Evolutionary conservation across 331 rosid genomes (phyloP), one percentile per base, ranked within the genome.

Genomic region (Prunus yedoensis): DNA sequence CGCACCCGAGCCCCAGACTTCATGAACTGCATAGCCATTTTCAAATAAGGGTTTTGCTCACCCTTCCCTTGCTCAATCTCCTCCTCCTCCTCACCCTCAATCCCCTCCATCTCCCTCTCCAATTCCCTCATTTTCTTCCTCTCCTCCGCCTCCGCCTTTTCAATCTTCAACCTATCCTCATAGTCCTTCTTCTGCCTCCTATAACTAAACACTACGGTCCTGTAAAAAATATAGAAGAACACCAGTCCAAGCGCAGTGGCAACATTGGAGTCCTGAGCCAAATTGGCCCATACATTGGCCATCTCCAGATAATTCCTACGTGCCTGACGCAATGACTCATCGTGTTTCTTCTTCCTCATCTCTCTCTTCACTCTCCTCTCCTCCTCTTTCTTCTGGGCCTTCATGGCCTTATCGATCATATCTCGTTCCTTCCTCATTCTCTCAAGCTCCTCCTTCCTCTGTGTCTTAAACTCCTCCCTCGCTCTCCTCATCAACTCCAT

Each of bases 1-100:
- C 99, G 84, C 32, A 92, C 97, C 0, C 97, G 91, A 17, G 99
- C 99, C 75, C 99, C 99, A 0, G 99, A 94, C 81, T 80, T 94
- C 99, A 94, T 94, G 82, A 94, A 94, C 89, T 94, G 92, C 90
- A 76, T 82, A 3, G 99, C 96, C 97, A 92, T 90, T 78, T 89
- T 92, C 93, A 94, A 60, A 61, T 92, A 87, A 59, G 91, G 83
- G 84, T 92, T 94, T 45, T 86, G 83, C 83, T 94, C 96, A n/a
- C 85, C 97, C 70, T 83, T 76, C 77, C 92, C 97, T 35, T 45
- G 82, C 80, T 88, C 93, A 80, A 71, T 72, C 70, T 90, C 95
- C 38, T 83, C 90, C 68, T 79, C 95, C 50, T 58, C 89, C 78
- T 76, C 88, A 64, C 68, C 93, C 70, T 88, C 88, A 49, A 77